phyloP scores from a whole-genome alignment of 306 rosid genomes.

The Cicer bijugum region DNA sequence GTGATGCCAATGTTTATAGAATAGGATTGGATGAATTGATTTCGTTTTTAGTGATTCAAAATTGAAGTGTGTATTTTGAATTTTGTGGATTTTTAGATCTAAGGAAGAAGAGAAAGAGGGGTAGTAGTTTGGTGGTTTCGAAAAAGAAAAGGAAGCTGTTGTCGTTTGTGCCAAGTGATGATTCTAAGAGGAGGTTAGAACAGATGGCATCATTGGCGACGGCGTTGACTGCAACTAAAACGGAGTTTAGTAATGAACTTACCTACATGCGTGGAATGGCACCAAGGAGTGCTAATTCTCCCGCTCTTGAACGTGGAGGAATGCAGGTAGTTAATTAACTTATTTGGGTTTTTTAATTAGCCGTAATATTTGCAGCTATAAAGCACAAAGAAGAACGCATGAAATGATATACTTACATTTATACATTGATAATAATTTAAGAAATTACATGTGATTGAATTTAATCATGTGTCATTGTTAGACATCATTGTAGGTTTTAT shows the following conservation, averaged over 20 bases:
- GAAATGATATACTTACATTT: too few relatives aligned
- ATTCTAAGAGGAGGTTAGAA: conserved; percentile 64
- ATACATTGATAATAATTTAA: too few relatives aligned
- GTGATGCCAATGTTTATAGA: not conserved
- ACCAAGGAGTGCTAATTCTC: conserved; percentile 66
- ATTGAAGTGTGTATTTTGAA: not conserved
- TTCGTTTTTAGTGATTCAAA: not conserved
- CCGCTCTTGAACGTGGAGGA: conserved; percentile 77
- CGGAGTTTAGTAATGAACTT: conserved; percentile 75
- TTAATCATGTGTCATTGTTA: too few relatives aligned
- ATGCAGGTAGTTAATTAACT: conserved; percentile 72
- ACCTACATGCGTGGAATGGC: conserved; percentile 79
- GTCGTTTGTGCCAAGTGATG: conserved; percentile 65
- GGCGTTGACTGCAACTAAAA: conserved; percentile 72
- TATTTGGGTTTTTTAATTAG: not conserved
- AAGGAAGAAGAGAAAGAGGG: conserved; percentile 65
- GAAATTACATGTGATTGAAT: too few relatives aligned
- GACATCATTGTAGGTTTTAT: not conserved
- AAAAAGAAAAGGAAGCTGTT: conserved; percentile 74
- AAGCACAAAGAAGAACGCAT: too few relatives aligned
- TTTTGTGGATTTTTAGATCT: conserved; percentile 48
- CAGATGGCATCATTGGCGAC: conserved; percentile 97
- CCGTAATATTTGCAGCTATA: not conserved
- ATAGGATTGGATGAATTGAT: not conserved
- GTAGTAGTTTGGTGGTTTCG: conserved; percentile 57